Evolutionary conservation across 2,329 filamentous ascomycete genomes (phyloP).

Genomic region (Colletotrichum spaethianum): DNA sequence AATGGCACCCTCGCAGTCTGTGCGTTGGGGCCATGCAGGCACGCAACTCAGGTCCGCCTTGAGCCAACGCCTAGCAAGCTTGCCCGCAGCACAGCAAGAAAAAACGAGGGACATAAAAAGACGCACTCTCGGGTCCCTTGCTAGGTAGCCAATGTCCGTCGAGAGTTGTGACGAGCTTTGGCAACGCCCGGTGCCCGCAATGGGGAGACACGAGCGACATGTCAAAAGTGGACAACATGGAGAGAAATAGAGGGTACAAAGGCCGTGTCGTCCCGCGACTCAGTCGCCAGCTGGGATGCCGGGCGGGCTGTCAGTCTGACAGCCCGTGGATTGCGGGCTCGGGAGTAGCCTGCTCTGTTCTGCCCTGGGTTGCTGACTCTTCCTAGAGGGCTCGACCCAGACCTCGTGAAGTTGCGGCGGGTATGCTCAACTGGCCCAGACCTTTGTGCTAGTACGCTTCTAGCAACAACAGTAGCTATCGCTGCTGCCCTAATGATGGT

Average conservation of each 20-base stretch:
- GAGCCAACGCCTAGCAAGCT: constrained; percentile 21
- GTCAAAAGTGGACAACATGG: constrained; percentile 15
- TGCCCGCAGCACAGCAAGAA: constrained; percentile 4
- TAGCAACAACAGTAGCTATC: not conserved
- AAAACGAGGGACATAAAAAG: constrained; percentile 16
- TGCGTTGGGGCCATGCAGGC: constrained; percentile 39
- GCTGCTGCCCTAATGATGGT: not conserved
- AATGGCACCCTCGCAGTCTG: constrained; percentile 37
- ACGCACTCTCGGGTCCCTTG: constrained; percentile 19
- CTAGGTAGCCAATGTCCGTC: constrained; percentile 25
- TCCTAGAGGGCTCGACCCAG: not conserved
- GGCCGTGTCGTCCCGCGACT: constrained; percentile 21
- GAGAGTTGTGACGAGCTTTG: constrained; percentile 20
- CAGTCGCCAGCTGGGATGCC: constrained; percentile 5
- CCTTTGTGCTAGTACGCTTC: not conserved
- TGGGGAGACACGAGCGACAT: constrained; percentile 24
- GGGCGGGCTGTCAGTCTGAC: not conserved
- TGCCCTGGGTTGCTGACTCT: not conserved
- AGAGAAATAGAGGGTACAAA: constrained; percentile 10
- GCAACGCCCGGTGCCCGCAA: constrained; percentile 15
- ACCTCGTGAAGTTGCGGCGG: not conserved
- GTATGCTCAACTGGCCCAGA: not conserved
- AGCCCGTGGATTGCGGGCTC: constrained; percentile 14
- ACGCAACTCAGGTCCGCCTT: constrained; percentile 30
- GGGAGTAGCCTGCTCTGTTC: not conserved